Base-by-base conservation (phyloP, 2,329 filamentous ascomycete species). In the Ascocoryne sarcoides region DNA sequence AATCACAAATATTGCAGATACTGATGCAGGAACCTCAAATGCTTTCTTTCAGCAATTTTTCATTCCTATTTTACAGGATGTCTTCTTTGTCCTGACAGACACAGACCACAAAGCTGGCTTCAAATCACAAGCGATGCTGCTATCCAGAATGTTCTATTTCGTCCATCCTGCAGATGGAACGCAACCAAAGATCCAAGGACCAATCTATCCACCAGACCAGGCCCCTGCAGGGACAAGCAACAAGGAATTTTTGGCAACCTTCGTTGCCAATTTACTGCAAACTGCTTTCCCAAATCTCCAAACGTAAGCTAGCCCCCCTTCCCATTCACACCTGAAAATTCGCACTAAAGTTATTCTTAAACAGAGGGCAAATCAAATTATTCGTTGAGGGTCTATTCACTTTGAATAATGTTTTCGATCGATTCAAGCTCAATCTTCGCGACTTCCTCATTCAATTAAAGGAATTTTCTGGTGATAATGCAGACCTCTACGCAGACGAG, bases 1-100 rank as follows among this genome's bases (percentile, higher is more conserved):
- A 50, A 89, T 98, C 61, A 90, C 84, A 65, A 98, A 98, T 66
- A 95, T 98, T 69, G 87, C 90, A 7, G 90, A 95, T 59, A 82
- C 88, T 1, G 89, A 96, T 60, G 67, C 76, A 15, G 72, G 82
- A 57, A 96, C 88, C 0, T 85, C 89, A 49, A 93, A 88, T 54
- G 81, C 86, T 31, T 98, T 98, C 73, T 98, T 98, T 79, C 88
- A 93, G 63, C 88, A 89, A 60, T 98, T 96, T 69, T 98, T 92
- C 64, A 81, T 94, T 39, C 80, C 85, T 1, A 96, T 98, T 51
- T 70, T 98, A 37, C 92, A 98, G 64, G 92, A 98, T 56, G 88
- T 98, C 10, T 94, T 98, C 73, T 98, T 95, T 58, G 92, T 98
- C 31, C 75, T 98, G 37, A 96, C 92, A 0, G 92, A 98, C 59